phyloP scores from a whole-genome alignment of 805 yeast species.

The Scheffersomyces ergatensis region DNA sequence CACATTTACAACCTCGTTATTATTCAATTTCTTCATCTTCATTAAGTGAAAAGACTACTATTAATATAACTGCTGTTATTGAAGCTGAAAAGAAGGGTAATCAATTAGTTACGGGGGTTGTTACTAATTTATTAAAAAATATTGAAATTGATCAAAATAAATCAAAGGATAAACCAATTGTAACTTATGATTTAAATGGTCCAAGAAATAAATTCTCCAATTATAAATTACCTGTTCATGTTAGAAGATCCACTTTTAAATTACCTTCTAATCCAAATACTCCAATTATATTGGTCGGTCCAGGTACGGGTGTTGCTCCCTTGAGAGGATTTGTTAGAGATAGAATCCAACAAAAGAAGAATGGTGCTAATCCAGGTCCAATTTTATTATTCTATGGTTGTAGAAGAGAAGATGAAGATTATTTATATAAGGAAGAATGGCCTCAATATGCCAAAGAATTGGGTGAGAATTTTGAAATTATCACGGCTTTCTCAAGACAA shows the following conservation, averaged over 20 bases:
- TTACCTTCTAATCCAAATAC: conserved; percentile 80
- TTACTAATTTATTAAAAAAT: conserved; percentile 82
- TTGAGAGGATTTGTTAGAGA: conserved; percentile 94
- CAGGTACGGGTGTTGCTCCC: conserved; percentile 99
- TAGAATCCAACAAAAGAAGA: conserved; percentile 54
- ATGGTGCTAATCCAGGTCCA: conserved; percentile 53
- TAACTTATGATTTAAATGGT: conserved; percentile 73
- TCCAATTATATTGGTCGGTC: conserved; percentile 92
- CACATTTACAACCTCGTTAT: conserved; percentile 88
- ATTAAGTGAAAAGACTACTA: conserved; percentile 64
- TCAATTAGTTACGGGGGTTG: conserved; percentile 65
- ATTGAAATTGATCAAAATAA: conserved; percentile 61
- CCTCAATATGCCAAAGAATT: conserved; percentile 59
- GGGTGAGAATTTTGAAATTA: conserved; percentile 63
- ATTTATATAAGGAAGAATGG: conserved; percentile 89
- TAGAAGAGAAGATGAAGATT: conserved; percentile 76
- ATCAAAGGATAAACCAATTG: conserved; percentile 38
- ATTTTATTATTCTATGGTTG: conserved; percentile 84
- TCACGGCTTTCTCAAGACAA: conserved; percentile 87
- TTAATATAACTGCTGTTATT: conserved; percentile 90
- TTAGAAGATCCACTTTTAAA: conserved; percentile 93
- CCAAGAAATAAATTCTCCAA: conserved; percentile 62
- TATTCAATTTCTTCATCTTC: conserved; percentile 95
- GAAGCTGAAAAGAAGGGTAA: conserved; percentile 51
- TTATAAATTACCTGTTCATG: conserved; percentile 82